phyloP scores from a whole-genome alignment of 352 stramenopile genomes.

The Phytophthora cryptogea region DNA sequence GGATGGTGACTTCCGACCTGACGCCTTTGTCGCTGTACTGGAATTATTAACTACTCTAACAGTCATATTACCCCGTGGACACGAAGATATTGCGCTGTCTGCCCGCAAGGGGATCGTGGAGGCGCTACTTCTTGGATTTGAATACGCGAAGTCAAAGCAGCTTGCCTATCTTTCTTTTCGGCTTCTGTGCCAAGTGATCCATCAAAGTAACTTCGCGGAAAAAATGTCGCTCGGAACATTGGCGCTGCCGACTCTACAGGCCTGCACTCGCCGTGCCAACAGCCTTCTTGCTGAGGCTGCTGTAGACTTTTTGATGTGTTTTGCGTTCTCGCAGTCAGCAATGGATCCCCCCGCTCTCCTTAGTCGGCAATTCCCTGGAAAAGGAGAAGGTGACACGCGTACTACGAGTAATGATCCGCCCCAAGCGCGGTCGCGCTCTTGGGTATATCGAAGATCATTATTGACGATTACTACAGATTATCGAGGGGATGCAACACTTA shows the following conservation, averaged over 20 bases:
- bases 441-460: conserved; percentile 59
- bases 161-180: conserved; percentile 69
- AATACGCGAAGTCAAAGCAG: conserved; percentile 59
- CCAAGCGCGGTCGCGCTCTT: conserved; percentile 36
- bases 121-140: conserved; percentile 58
- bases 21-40: conserved; percentile 65
- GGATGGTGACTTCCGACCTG: conserved; percentile 64
- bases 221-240: conserved; percentile 49
- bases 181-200: conserved; percentile 67
- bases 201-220: conserved; percentile 44
- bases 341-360: conserved; percentile 42
- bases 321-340: conserved; percentile 60
- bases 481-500: conserved; percentile 36
- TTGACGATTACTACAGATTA: conserved; percentile 52
- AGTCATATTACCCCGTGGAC: conserved; percentile 21
- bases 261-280: conserved; percentile 41
- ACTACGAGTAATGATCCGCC: conserved; percentile 8
- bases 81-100: conserved; percentile 22
- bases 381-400: conserved; percentile 12
- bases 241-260: conserved; percentile 60
- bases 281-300: conserved; percentile 62
- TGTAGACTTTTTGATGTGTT: conserved; percentile 83
- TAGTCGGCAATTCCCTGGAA: conserved; percentile 8
- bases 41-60: conserved; percentile 69
- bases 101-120: conserved; percentile 44